phyloP scores from a whole-genome alignment of 495 filamentous ascomycete genomes.

The Talaromyces nanjingensis region DNA sequence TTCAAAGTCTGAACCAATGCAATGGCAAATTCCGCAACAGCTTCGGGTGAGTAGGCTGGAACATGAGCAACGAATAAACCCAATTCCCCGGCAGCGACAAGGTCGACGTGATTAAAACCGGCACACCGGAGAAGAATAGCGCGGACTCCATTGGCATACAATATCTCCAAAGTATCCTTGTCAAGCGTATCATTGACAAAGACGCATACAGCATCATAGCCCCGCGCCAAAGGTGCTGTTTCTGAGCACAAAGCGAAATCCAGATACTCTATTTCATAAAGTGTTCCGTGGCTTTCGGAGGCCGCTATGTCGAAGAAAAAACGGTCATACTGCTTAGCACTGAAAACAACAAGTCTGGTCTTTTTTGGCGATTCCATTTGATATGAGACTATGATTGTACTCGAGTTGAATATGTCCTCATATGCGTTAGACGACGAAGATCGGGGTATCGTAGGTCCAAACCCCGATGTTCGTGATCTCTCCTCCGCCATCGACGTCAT shows the following conservation, averaged over 20 bases:
- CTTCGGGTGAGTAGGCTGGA: conserved; percentile 62
- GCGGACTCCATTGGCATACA: not conserved
- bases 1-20: conserved; percentile 63
- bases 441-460: not conserved
- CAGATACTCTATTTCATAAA: not conserved
- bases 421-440: not conserved
- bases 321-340: not conserved
- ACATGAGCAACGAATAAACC: conserved; percentile 23
- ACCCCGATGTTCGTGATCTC: not conserved
- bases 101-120: not conserved
- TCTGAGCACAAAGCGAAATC: not conserved
- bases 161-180: not conserved
- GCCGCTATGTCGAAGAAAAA: not conserved
- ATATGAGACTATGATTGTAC: not conserved
- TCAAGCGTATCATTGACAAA: not conserved
- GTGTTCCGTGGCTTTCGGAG: not conserved
- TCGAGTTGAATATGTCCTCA: too few relatives aligned
- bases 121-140: not conserved
- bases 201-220: not conserved
- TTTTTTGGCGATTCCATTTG: not conserved
- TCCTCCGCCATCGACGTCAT: not conserved
- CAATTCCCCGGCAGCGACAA: not conserved
- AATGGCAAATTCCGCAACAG: conserved; percentile 66
- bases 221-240: not conserved
- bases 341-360: not conserved